Conservation (phyloP, 768 basidiomycete genomes). For the Lentinula sp. region DNA sequence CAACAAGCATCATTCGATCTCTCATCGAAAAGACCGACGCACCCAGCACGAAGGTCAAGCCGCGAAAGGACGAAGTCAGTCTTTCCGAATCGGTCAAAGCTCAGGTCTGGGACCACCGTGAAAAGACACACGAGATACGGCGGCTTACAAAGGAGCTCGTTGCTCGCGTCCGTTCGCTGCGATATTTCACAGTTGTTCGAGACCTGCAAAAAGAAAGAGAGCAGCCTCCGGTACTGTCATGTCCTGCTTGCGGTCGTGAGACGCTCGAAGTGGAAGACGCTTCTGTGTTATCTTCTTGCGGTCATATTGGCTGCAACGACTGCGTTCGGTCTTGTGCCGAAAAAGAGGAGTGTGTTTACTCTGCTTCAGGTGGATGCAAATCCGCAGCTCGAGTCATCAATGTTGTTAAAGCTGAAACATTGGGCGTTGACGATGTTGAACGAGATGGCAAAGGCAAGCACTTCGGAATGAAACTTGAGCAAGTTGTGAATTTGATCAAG, state of each 20-base stretch:
- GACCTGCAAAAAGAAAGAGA: slow-evolving; percentile 77
- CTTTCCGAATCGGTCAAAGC: slow-evolving; percentile 54
- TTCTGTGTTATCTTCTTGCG: slow-evolving; percentile 87
- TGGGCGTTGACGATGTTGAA: slow-evolving; percentile 74
- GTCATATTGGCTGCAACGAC: slow-evolving; percentile 76
- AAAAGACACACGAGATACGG: slow-evolving; percentile 82
- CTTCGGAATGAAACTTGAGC: slow-evolving; percentile 79
- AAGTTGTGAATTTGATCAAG: slow-evolving; percentile 72
- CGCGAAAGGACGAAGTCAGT: slow-evolving; percentile 46
- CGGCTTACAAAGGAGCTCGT: slow-evolving; percentile 83
- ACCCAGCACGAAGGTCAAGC: slow-evolving; percentile 37
- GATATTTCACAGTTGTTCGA: slow-evolving; percentile 89
- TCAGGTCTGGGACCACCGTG: slow-evolving; percentile 73
- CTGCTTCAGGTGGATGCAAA: slow-evolving; percentile 60
- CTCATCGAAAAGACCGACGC: slow-evolving; percentile 61
- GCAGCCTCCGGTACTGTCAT: slow-evolving; percentile 49
- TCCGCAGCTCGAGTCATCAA: slow-evolving; percentile 79
- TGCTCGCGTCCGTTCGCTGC: slow-evolving; percentile 82
- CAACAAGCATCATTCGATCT: slow-evolving; percentile 50
- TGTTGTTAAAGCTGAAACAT: slow-evolving; percentile 71
- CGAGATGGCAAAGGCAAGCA: slow-evolving; percentile 71
- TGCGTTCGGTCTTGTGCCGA: slow-evolving; percentile 73
- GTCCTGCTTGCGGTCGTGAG: slow-evolving; percentile 54
- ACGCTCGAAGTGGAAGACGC: slow-evolving; percentile 59
- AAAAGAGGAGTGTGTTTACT: slow-evolving; percentile 77